Conservation (phyloP, 495 filamentous ascomycete genomes). For the Parachaetomium inaequale region DNA sequence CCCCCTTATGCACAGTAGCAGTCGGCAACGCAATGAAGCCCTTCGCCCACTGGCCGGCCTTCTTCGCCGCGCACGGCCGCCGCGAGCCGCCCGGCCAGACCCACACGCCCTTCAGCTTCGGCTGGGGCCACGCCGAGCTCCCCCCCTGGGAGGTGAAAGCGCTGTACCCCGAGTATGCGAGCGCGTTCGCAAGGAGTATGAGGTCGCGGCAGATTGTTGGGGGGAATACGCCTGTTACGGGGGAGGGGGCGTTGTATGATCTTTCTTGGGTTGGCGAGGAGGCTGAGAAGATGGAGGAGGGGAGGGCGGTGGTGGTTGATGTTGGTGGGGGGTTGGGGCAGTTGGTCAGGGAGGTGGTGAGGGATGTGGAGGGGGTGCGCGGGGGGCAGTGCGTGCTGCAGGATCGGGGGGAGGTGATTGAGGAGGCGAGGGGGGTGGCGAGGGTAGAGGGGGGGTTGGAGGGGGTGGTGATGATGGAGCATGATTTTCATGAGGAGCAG, state of each 20-base stretch:
- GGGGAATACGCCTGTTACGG: conserved; percentile 18
- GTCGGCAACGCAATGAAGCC: conserved; percentile 31
- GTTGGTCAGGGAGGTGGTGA: conserved; percentile 38
- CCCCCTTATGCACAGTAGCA: conserved; percentile 21
- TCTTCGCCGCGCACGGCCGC: conserved; percentile 26
- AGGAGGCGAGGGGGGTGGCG: conserved; percentile 20
- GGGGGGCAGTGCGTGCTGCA: conserved; percentile 42
- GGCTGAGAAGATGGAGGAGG: conserved; percentile 23
- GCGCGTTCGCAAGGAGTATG: conserved; percentile 24
- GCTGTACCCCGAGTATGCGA: conserved; percentile 22
- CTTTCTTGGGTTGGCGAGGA: conserved; percentile 27
- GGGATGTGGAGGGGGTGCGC: conserved; percentile 29
- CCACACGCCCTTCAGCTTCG: conserved; percentile 29
- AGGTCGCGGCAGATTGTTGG: conserved; percentile 23
- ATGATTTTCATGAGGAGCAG: conserved; percentile 44
- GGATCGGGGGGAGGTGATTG: conserved; percentile 43
- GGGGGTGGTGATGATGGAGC: conserved; percentile 33
- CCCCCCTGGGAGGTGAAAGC: conserved; percentile 34
- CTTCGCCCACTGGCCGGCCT: conserved; percentile 28
- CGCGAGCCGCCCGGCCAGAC: conserved; percentile 19
- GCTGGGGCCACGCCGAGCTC: conserved; percentile 28
- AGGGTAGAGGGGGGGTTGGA: conserved; percentile 21
- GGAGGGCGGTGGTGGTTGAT: conserved; percentile 42
- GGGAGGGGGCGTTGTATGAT: conserved; percentile 23
- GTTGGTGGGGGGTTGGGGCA: conserved; percentile 50